Percentiles rank a stretch among this genome's conserved stretches.
Conservation (phyloP, 2,329 filamentous ascomycete genomes). For the Parascedosporium putredinis region DNA sequence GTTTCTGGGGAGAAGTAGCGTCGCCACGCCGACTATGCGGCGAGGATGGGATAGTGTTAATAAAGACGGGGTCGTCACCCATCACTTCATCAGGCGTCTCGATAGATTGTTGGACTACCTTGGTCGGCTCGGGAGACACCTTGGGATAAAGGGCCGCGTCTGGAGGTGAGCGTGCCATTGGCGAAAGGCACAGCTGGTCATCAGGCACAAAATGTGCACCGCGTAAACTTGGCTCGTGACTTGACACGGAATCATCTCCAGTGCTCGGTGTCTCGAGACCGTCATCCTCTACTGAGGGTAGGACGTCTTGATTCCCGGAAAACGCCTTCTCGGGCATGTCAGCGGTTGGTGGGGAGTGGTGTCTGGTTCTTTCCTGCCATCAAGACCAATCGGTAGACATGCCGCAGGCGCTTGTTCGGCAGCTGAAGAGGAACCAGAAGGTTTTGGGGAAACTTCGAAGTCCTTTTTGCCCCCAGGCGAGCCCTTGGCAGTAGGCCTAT, state of each 20-base stretch:
- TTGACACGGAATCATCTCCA: neutral
- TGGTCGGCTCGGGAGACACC: neutral
- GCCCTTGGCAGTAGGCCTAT: too few relatives aligned
- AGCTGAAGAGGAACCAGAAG: too few relatives aligned
- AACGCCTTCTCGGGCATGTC: neutral
- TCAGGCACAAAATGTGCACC: neutral
- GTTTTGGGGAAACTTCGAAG: too few relatives aligned
- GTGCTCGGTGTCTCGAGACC: neutral
- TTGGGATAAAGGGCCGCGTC: neutral
- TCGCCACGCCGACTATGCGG: neutral
- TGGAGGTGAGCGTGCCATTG: neutral
- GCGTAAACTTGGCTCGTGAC: neutral
- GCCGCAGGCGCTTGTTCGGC: too few relatives aligned
- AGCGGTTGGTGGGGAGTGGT: neutral
- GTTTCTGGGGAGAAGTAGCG: neutral
- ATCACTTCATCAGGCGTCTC: neutral
- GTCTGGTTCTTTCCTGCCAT: too few relatives aligned
- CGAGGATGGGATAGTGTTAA: neutral
- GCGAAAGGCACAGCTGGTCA: neutral
- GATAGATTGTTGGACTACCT: neutral
- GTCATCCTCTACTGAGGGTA: slow-evolving; percentile 13
- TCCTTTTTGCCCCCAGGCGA: too few relatives aligned
- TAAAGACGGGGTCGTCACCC: slow-evolving; percentile 2
- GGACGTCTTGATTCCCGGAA: slow-evolving; percentile 12
- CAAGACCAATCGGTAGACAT: too few relatives aligned